These are phyloP conservation scores for Collybiopsis luxurians DNA, from an alignment of 768 basidiomycete genomes.

Conservation along the genomic window DNA sequence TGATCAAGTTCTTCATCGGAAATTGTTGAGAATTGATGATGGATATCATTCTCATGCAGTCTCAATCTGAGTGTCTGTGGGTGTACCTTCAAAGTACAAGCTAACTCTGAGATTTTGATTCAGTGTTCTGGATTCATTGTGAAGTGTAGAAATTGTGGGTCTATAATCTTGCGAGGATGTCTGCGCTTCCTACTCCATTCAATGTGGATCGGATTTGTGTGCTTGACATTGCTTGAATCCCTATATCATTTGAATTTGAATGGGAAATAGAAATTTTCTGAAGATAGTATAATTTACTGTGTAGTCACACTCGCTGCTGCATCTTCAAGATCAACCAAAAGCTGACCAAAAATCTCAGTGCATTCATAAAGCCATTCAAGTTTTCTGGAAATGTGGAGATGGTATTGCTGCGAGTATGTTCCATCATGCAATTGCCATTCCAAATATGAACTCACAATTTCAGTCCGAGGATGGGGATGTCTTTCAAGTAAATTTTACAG, in stretches of 20 bases:
- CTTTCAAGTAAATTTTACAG: too few species aligned
- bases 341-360: conserved; percentile 8
- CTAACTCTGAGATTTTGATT: conserved; percentile 8
- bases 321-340: neutral
- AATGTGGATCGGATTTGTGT: neutral
- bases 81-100: neutral
- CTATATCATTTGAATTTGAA: neutral
- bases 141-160: conserved; percentile 9
- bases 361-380: conserved; percentile 9
- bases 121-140: conserved; percentile 8
- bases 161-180: conserved; percentile 11
- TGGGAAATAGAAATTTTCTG: neutral
- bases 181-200: conserved; percentile 6
- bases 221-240: neutral
- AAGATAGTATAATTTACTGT: neutral
- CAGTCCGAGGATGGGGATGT: too few species aligned
- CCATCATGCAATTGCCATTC: too few species aligned
- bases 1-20: too few species aligned
- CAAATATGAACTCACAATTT: too few species aligned
- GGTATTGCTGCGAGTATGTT: too few species aligned
- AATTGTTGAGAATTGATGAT: too few species aligned
- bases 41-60: neutral
- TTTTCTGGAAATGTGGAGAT: too few species aligned
- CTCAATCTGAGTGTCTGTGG: neutral
- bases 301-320: neutral